These are phyloP conservation scores for Oryza nivara DNA, from an alignment of 176 grass and related monocot species.

Conservation along the genomic window DNA sequence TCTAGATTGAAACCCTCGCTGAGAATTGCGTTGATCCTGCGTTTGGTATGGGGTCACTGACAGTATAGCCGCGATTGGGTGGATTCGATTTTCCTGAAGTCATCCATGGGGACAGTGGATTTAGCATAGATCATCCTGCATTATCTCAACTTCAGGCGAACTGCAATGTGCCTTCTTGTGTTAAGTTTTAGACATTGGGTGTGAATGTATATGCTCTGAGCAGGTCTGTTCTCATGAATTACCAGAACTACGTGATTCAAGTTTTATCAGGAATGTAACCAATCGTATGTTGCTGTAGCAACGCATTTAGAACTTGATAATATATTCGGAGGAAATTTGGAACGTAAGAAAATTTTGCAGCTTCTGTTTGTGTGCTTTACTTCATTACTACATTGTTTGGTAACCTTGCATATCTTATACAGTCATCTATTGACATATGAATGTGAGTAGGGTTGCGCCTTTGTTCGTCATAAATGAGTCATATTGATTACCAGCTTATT, in stretches of 20 bases:
- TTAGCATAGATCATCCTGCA: not conserved
- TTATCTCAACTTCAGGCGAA: not conserved
- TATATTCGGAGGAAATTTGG: not conserved
- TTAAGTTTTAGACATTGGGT: not conserved
- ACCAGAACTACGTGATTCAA: not conserved
- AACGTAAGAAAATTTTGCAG: not conserved
- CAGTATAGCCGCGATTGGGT: not conserved
- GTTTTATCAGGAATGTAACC: not conserved
- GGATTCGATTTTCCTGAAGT: not conserved
- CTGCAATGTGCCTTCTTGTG: not conserved
- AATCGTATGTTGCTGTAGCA: not conserved
- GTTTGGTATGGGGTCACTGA: conserved; percentile 3
- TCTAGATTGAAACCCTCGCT: conserved; percentile 5
- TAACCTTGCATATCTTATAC: conserved; percentile 1
- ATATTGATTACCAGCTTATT: conserved; percentile 25
- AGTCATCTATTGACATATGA: conserved; percentile 32
- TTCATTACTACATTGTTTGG: not conserved
- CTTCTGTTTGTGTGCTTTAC: not conserved
- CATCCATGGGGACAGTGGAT: not conserved
- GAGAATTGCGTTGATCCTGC: not conserved
- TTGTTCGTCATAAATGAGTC: not conserved
- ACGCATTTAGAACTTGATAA: not conserved
- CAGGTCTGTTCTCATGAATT: not conserved
- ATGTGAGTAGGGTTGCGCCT: not conserved
- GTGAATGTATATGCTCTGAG: not conserved